Conservation (phyloP, 306 rosid genomes). For the Ceratonia siliqua region DNA sequence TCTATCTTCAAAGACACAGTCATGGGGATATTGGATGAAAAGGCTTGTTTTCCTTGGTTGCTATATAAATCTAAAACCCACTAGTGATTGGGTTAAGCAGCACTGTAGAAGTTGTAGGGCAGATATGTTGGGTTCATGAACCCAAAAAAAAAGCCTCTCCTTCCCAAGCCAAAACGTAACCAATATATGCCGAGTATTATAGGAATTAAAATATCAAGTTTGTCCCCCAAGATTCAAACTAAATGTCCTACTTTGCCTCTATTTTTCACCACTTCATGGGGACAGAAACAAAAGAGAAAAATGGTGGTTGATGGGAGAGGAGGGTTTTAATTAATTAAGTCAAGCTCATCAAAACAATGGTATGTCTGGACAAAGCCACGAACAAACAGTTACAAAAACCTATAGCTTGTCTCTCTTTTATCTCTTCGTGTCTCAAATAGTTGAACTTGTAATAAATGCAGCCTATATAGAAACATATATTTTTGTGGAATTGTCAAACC, state of each 20-base stretch:
- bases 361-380: neutral
- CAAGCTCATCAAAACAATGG: neutral
- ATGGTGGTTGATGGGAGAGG: too few species aligned
- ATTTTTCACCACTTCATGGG: neutral
- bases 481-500: too few species aligned
- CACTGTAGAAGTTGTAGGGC: slow-evolving; percentile 26
- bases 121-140: slow-evolving; percentile 32
- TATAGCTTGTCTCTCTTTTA: neutral
- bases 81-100: neutral
- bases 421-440: too few species aligned
- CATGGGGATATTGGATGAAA: neutral
- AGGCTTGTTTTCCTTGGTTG: neutral
- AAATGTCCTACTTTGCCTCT: slow-evolving; percentile 8
- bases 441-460: slow-evolving; percentile 21
- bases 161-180: slow-evolving; percentile 26
- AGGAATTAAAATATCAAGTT: neutral
- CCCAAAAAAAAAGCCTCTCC: neutral
- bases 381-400: neutral
- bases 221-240: slow-evolving; percentile 25
- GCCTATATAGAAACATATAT: neutral
- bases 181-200: too few species aligned
- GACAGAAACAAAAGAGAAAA: slow-evolving; percentile 13
- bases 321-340: too few species aligned
- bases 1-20: slow-evolving; percentile 17
- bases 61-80: neutral